A percentile compares a stretch with the other conserved stretches of the same genome.
Conservation (phyloP, 768 basidiomycete genomes). For the Tylopilus rubrobrunneus region DNA sequence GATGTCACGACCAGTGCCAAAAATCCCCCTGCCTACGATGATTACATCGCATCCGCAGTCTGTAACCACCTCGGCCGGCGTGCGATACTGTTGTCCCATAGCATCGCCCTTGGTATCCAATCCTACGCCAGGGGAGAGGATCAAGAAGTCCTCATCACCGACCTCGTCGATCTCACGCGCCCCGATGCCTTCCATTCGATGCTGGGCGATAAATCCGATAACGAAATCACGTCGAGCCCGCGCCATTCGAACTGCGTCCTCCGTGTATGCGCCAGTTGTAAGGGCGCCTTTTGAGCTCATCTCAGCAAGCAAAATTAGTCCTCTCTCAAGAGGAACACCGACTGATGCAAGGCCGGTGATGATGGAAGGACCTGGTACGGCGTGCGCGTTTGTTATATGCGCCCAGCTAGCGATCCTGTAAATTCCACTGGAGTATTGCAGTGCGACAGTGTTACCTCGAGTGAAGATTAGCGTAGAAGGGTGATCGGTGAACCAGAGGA, state of each 20-base stretch:
- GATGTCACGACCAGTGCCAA: constrained; percentile 54
- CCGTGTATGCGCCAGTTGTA: constrained; percentile 79
- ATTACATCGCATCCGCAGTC: constrained; percentile 91
- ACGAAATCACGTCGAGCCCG: constrained; percentile 80
- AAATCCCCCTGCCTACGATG: constrained; percentile 95
- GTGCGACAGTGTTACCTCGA: constrained; percentile 89
- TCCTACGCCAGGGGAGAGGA: constrained; percentile 91
- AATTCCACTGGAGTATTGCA: constrained; percentile 91
- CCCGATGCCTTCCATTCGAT: constrained; percentile 71
- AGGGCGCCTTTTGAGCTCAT: constrained; percentile 93
- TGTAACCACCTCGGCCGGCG: constrained; percentile 77
- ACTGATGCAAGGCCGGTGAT: constrained; percentile 86
- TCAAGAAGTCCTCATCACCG: constrained; percentile 73
- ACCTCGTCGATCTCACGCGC: constrained; percentile 25
- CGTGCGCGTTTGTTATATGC: constrained; percentile 96
- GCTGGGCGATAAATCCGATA: constrained; percentile 93
- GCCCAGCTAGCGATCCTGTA: constrained; percentile 95
- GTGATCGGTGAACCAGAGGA: background rate
- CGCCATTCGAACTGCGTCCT: constrained; percentile 85
- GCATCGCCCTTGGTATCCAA: constrained; percentile 73
- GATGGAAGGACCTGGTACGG: constrained; percentile 93
- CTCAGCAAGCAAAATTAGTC: constrained; percentile 87
- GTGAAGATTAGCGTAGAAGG: background rate
- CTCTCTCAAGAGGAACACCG: constrained; percentile 77
- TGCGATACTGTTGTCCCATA: constrained; percentile 95